These are phyloP conservation scores for Basipetospora sp. DNA, from an alignment of 2,329 filamentous ascomycete species.

Conservation along the genomic window DNA sequence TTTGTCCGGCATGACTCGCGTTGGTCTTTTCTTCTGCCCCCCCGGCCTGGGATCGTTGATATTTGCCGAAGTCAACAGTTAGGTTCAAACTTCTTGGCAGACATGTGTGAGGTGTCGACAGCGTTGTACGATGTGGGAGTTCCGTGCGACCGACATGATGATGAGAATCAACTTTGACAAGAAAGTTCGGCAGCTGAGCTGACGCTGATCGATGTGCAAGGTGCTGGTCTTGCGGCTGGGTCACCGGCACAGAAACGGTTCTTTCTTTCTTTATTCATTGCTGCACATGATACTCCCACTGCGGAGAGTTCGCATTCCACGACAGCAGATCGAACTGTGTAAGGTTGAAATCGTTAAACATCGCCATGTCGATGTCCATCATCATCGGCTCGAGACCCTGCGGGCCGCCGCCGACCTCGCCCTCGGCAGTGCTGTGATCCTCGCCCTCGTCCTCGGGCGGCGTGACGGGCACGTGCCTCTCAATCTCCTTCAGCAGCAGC, in stretches of 20 bases:
- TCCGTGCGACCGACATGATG: not conserved
- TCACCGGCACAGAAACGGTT: too few relatives aligned
- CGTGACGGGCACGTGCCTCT: conserved; percentile 2
- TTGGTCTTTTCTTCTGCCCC: not conserved
- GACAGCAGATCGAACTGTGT: conserved; percentile 5
- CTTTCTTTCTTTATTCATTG: too few relatives aligned
- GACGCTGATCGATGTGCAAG: too few relatives aligned
- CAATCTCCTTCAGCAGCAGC: conserved; percentile 8
- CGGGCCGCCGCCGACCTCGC: not conserved
- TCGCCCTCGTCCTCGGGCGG: not conserved
- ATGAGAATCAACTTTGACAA: too few relatives aligned
- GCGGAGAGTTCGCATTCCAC: not conserved
- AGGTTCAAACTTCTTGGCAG: conserved; percentile 1
- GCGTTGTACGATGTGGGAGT: too few relatives aligned
- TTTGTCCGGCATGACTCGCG: not conserved
- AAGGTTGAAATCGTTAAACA: conserved; percentile 4
- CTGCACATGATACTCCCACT: too few relatives aligned
- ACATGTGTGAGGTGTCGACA: too few relatives aligned
- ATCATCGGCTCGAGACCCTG: not conserved
- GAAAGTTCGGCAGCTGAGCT: too few relatives aligned
- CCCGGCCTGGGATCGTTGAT: not conserved
- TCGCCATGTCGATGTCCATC: conserved; percentile 1
- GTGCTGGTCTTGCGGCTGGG: too few relatives aligned
- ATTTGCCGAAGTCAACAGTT: conserved; percentile 1
- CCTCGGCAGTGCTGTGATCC: not conserved